Conservation (phyloP, 257 asterid species). For the Lantana camara region DNA sequence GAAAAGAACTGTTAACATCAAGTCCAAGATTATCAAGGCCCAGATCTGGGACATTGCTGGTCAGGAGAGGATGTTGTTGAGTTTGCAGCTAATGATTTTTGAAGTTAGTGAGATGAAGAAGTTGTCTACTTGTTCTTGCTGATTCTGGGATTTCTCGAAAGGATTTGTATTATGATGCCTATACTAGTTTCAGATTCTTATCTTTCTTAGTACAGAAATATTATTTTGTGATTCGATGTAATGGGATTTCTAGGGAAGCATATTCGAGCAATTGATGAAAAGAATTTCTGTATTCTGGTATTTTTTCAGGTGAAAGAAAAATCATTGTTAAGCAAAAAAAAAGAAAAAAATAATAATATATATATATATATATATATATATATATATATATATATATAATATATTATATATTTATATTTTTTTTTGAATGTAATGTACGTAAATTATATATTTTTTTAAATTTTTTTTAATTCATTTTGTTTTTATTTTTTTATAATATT, state of each 20-base stretch:
- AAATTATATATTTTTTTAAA: no score
- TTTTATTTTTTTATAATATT: no score
- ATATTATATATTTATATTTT: no score
- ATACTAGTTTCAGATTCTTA: slow-evolving; percentile 6
- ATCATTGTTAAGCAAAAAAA: no score
- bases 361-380: no score
- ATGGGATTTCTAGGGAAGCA: neutral
- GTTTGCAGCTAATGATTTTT: slow-evolving; percentile 55
- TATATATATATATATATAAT: no score
- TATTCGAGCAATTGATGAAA: neutral
- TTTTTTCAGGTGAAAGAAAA: no score
- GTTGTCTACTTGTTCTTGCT: slow-evolving; percentile 71
- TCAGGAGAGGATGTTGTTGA: slow-evolving; percentile 75
- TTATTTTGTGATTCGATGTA: neutral
- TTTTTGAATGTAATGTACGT: no score
- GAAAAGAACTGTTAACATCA: slow-evolving; percentile 54
- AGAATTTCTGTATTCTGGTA: no score
- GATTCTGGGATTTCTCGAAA: neutral
- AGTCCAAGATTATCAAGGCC: slow-evolving; percentile 72
- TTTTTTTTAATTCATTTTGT: no score
- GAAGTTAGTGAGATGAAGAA: slow-evolving; percentile 83
- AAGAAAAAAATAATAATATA: no score
- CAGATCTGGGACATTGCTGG: slow-evolving; percentile 98
- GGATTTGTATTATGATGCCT: no score
- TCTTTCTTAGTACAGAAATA: neutral